Base-by-base conservation (phyloP, 768 basidiomycete genomes). In the Lenzites betulinus region DNA sequence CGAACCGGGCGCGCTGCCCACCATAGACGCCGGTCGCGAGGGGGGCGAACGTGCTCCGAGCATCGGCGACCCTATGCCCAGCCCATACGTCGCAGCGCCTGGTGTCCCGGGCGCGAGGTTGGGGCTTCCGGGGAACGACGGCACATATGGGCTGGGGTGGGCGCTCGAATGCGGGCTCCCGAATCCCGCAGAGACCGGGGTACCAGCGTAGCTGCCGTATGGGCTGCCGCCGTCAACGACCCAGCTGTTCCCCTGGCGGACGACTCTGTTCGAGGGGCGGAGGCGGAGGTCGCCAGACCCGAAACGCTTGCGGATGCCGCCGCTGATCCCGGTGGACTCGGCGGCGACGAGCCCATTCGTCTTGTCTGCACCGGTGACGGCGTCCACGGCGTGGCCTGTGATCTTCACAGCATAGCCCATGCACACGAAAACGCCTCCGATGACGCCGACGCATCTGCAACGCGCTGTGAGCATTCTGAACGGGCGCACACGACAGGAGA, bases 341-440 rank as follows among this genome's bases (percentile, higher is more conserved):
- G 89, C 86, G 2, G 87, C 84, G 44, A 90, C 86, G 51, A 89
- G 73, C 0, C 79, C 79, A 9, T 81, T 81, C 2, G 79, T 74
- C 22, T 82, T 83, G 36, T 86, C 75, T 1, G 72, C 73, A 39
- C 79, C 82, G 3, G 79, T 80, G 51, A 90, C 87, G 12, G 84
- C 86, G 60, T 86, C 84, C 41, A 89, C 81, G 4, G 89, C 86
- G 30, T 85, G 85, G 7, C 80, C 79, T 22, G 69, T 68, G 51
- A 77, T 73, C 23, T 83, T 82, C 48, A 89, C 78, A 58, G 89
- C 87, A 71, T 91, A 91, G 51, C 88, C 86, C 73, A 88, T 82
- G 75, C 92, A 93, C 8, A 92, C 90, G 72, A 94, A 93, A 43
- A 94, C 84, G 3, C 93, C 93, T 13, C 96, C 96, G 28, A 99